phyloP scores from a whole-genome alignment of 2,329 filamentous ascomycete genomes.

The Pseudogymnoascus sp. region DNA sequence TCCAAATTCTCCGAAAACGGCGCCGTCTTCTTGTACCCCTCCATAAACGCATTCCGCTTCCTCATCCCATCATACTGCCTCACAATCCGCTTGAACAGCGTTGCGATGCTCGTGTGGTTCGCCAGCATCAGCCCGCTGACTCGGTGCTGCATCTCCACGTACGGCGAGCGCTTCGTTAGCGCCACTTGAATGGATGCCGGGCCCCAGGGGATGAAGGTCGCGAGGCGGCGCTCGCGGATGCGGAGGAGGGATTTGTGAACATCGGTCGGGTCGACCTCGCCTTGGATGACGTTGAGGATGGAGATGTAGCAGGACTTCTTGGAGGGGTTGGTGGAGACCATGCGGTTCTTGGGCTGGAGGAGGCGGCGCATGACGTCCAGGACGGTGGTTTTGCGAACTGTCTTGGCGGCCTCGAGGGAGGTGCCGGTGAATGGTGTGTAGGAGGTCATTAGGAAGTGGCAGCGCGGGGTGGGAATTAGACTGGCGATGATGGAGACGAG shows the following conservation, averaged over 20 bases:
- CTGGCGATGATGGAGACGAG: constrained; percentile 94
- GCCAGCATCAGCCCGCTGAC: constrained; percentile 96
- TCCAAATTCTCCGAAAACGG: constrained; percentile 85
- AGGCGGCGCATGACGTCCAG: constrained; percentile 94
- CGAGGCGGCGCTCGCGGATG: constrained; percentile 86
- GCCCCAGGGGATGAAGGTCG: constrained; percentile 97
- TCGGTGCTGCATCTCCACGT: constrained; percentile 85
- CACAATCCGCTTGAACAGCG: constrained; percentile 89
- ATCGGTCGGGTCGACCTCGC: constrained; percentile 94
- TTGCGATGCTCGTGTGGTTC: constrained; percentile 95
- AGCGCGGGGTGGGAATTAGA: constrained; percentile 89
- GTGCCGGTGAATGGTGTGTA: constrained; percentile 97
- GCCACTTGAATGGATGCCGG: constrained; percentile 97
- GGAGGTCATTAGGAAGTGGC: constrained; percentile 96
- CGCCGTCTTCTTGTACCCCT: constrained; percentile 90
- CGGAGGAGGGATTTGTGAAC: constrained; percentile 96
- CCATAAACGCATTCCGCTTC: constrained; percentile 94
- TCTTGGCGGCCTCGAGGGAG: constrained; percentile 93
- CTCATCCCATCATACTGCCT: constrained; percentile 87
- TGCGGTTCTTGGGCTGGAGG: constrained; percentile 95
- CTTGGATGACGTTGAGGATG: constrained; percentile 97
- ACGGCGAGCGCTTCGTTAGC: constrained; percentile 90
- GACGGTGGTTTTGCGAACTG: constrained; percentile 94
- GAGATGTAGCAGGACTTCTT: constrained; percentile 99
- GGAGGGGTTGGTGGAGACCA: constrained; percentile 91